Percentiles rank a stretch among this genome's conserved stretches.
Evolutionary conservation across 2,329 filamentous ascomycete genomes (phyloP).

Genomic region (Mariannaea elegans): DNA sequence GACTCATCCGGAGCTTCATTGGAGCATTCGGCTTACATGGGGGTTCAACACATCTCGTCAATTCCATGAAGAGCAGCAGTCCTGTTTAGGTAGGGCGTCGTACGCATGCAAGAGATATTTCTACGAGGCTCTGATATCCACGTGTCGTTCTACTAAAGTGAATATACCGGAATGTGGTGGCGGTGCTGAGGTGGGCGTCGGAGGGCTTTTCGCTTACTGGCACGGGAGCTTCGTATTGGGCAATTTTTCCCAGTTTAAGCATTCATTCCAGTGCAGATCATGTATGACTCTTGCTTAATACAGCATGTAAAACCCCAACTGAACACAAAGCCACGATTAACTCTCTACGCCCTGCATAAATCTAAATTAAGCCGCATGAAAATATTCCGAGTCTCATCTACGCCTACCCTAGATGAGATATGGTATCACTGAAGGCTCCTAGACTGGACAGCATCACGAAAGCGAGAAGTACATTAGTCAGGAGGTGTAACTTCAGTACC

Average conservation of each 20-base stretch:
- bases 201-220: too few relatives aligned
- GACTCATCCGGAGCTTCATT: conserved; percentile 2
- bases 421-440: neutral
- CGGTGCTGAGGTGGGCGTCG: too few relatives aligned
- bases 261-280: neutral
- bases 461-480: too few relatives aligned
- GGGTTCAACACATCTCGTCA: neutral
- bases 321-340: neutral
- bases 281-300: conserved; percentile 6
- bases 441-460: too few relatives aligned
- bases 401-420: neutral
- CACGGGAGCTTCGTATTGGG: neutral
- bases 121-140: neutral
- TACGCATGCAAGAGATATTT: too few relatives aligned
- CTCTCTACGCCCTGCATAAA: neutral
- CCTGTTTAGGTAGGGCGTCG: too few relatives aligned
- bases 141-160: too few relatives aligned
- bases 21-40: neutral
- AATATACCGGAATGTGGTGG: too few relatives aligned
- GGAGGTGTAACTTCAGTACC: neutral
- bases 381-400: neutral
- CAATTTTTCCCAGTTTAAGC: conserved; percentile 3
- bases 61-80: too few relatives aligned
- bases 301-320: too few relatives aligned
- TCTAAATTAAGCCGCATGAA: neutral